Evolutionary conservation across 371 early-diverging fungal species (phyloP), one percentile per base, ranked within the genome.

Genomic region (Mucor plumbeus): DNA sequence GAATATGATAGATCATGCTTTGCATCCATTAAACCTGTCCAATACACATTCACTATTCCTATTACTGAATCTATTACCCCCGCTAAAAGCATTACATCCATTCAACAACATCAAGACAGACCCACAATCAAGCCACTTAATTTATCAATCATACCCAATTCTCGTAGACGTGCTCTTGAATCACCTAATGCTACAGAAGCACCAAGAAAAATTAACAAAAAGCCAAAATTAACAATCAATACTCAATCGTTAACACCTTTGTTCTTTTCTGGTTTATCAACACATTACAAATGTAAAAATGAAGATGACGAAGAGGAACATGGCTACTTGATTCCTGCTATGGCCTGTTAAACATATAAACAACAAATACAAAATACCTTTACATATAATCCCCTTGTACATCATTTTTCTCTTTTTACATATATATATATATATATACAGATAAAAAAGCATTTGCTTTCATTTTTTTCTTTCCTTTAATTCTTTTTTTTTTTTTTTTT

Each of bases 1-100:
- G 76, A 76, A 60, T 76, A 76, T 41, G 76, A 76, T 63, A 64
- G 76, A 63, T 76, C 76, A 5, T 64, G 61, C 44, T 70, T 70
- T 65, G 61, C 61, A 6, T 65, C 56, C 17, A 35, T 26, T 0
- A 34, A 57, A 9, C 70, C 64, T 34, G 65, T 50, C n/a, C 13
- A 44, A 21, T 68, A 61, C n/a, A 53, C 69, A 4, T 64, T 72
- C 43, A 13, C 55, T 19, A 59, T 41, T 55, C 19, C 39, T 58
- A 40, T 31, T 15, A 11, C 58, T 39, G 59, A 21, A 11, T n/a
- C 60, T 34, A 35, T 19, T 60, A 39, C 33, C 13, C 21, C 34
- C 38, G 59, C 44, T 35, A 40, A 61, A n/a, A 21, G 57, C 35
- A 43, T 50, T 34, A 11, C 47, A 26, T 55, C 57, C 59, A 9